These are phyloP conservation scores for Halenospora varia DNA, from an alignment of 495 filamentous ascomycete species.

Conservation along the genomic window DNA sequence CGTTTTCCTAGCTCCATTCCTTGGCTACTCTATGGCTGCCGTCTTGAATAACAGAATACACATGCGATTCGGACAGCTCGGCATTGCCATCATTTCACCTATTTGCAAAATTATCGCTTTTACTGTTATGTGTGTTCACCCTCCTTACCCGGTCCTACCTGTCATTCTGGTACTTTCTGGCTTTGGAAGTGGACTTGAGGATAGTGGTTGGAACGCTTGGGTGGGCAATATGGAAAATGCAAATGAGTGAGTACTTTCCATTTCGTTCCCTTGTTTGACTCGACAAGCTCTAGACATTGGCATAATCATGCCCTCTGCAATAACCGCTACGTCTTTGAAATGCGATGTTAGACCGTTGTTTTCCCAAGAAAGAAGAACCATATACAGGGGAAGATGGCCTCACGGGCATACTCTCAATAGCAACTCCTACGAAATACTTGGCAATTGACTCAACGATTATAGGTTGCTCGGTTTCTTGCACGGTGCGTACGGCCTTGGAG, in stretches of 20 bases:
- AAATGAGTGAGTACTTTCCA: conserved; percentile 44
- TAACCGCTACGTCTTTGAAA: too few species aligned
- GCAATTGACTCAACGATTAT: not conserved
- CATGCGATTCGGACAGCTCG: conserved; percentile 62
- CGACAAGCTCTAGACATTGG: too few species aligned
- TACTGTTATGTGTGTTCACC: conserved; percentile 62
- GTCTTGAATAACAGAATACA: conserved; percentile 61
- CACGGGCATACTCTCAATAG: too few species aligned
- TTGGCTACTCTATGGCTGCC: conserved; percentile 76
- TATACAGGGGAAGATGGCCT: too few species aligned
- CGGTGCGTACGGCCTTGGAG: conserved; percentile 74
- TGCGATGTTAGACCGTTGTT: too few species aligned
- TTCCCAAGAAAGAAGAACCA: too few species aligned
- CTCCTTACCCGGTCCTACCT: conserved; percentile 73
- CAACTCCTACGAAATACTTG: not conserved
- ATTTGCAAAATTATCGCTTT: conserved; percentile 63
- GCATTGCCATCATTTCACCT: conserved; percentile 66
- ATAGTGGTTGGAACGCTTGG: conserved; percentile 79
- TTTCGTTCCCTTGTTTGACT: not conserved
- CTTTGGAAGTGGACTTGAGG: conserved; percentile 65
- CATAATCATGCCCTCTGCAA: too few species aligned
- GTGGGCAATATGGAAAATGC: conserved; percentile 68
- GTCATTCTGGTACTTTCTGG: conserved; percentile 67
- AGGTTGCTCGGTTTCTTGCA: conserved; percentile 63
- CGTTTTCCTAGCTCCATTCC: conserved; percentile 76